Conservation (phyloP, 345 rosid genomes). For the Clausena lansium region DNA sequence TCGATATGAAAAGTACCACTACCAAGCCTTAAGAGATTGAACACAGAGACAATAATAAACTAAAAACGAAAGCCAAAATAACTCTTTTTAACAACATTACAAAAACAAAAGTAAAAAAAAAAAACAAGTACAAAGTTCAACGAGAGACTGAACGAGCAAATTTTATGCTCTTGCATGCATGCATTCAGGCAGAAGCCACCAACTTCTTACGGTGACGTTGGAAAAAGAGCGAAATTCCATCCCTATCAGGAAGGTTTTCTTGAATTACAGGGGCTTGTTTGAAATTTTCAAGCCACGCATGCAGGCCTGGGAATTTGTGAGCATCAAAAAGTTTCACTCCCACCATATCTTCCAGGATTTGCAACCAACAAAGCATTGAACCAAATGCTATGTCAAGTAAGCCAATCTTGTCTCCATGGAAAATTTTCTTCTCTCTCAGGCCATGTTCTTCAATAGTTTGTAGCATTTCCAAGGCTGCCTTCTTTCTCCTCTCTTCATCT, state of each 20-base stretch:
- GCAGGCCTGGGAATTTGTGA: neutral
- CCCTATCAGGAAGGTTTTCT: neutral
- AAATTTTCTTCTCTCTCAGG: neutral
- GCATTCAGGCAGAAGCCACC: neutral
- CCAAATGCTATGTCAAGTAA: neutral
- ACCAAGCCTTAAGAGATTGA: too few relatives aligned
- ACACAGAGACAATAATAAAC: too few relatives aligned
- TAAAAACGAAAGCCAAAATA: too few relatives aligned
- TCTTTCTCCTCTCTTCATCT: neutral
- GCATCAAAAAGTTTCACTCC: neutral
- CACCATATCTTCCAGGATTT: neutral
- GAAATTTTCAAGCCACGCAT: neutral
- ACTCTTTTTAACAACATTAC: too few relatives aligned
- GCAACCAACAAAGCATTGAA: neutral
- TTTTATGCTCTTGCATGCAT: too few relatives aligned
- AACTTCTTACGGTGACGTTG: neutral
- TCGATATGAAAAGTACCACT: too few relatives aligned
- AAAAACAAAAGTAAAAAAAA: too few relatives aligned
- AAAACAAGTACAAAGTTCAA: neutral
- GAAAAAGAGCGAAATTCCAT: neutral
- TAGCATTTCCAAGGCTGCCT: neutral
- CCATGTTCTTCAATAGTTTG: constrained; percentile 1
- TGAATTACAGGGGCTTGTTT: neutral
- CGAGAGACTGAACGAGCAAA: too few relatives aligned
- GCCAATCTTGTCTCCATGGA: neutral